Conservation (phyloP, 2,329 filamentous ascomycete genomes). For the Xylariales sp. region DNA sequence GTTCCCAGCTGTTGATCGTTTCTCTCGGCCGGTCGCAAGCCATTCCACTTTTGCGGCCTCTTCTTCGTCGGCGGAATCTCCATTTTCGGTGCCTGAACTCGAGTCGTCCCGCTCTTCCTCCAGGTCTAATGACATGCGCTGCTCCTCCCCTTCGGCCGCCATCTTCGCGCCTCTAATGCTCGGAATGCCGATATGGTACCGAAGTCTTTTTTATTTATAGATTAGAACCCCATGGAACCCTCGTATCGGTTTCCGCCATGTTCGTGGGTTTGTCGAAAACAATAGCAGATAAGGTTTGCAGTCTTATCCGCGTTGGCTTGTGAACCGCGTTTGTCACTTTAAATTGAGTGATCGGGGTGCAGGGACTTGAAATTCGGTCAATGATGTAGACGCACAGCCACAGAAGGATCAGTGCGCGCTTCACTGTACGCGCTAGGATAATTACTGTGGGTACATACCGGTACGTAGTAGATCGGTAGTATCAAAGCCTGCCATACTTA, state of each 20-base stretch:
- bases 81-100: constrained; percentile 33
- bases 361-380: no score
- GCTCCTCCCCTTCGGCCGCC: constrained; percentile 37
- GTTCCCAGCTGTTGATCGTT: constrained; percentile 78
- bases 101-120: constrained; percentile 28
- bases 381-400: constrained; percentile 1
- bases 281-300: background rate
- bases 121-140: constrained; percentile 30
- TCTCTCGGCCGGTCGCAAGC: constrained; percentile 68
- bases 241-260: background rate
- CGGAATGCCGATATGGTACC: background rate
- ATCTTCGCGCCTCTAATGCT: constrained; percentile 17
- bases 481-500: no score
- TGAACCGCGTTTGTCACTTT: constrained; percentile 3
- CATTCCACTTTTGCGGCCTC: constrained; percentile 49
- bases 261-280: background rate
- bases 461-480: no score
- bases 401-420: no score
- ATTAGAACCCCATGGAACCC: background rate
- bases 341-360: constrained; percentile 6
- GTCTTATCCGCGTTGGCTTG: no score
- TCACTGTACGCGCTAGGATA: no score
- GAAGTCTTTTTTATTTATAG: no score
- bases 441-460: background rate
- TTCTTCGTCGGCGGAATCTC: constrained; percentile 23